Evolutionary conservation across 2,329 filamentous ascomycete species (phyloP).

Genomic region (Botrytis byssoidea): DNA sequence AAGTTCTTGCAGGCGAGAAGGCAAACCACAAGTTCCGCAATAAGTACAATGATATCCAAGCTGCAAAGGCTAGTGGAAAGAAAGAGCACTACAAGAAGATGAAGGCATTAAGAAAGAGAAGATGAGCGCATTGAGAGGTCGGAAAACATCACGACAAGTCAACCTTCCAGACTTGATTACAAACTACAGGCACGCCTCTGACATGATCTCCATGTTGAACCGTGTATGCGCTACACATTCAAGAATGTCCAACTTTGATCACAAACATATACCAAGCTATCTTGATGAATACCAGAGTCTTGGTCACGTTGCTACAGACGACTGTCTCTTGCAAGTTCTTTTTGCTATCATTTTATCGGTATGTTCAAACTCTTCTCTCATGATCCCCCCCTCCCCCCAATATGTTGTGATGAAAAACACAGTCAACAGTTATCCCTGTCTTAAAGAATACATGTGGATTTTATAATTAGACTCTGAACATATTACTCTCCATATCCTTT

Average conservation of each 20-base stretch:
- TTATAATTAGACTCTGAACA: slow-evolving; percentile 24
- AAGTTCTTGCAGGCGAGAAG: slow-evolving; percentile 69
- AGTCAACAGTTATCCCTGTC: slow-evolving; percentile 25
- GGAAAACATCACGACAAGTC: not conserved
- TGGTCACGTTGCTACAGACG: not conserved
- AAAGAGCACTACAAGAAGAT: slow-evolving; percentile 85
- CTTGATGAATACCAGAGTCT: not conserved
- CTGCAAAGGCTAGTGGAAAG: slow-evolving; percentile 79
- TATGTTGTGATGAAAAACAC: slow-evolving; percentile 22
- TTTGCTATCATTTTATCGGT: slow-evolving; percentile 10
- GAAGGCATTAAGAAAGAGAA: slow-evolving; percentile 45
- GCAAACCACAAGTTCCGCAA: slow-evolving; percentile 71
- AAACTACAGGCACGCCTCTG: not conserved
- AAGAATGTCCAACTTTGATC: not conserved
- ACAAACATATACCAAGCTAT: not conserved
- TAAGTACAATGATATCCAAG: slow-evolving; percentile 85
- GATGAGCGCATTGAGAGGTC: slow-evolving; percentile 16
- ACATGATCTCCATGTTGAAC: not conserved
- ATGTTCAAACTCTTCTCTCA: not conserved
- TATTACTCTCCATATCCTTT: not conserved
- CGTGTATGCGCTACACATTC: not conserved
- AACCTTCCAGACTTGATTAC: not conserved
- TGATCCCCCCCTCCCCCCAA: not conserved
- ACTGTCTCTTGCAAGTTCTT: not conserved
- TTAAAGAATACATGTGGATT: slow-evolving; percentile 23